Conservation (phyloP, 2,329 filamentous ascomycete genomes). For the Magnaporthales sp. region DNA sequence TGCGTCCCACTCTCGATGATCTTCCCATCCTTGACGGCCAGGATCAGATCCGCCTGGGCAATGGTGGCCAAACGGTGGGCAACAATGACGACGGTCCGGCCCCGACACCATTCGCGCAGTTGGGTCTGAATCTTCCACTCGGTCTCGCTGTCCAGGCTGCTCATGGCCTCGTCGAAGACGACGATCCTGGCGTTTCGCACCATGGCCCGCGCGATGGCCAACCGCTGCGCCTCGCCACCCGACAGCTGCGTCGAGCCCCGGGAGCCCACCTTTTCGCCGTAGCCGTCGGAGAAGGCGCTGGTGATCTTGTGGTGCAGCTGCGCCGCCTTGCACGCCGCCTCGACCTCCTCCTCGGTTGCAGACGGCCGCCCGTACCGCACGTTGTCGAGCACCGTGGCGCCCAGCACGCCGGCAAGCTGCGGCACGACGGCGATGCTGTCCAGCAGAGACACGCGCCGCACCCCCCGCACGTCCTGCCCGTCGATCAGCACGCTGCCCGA, state of each 20-base stretch:
- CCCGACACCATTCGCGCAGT: constrained; percentile 5
- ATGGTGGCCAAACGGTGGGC: constrained; percentile 65
- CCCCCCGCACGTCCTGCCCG: constrained; percentile 48
- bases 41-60: constrained; percentile 64
- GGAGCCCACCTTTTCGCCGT: constrained; percentile 38
- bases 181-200: constrained; percentile 8
- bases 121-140: constrained; percentile 9
- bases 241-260: constrained; percentile 35
- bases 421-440: constrained; percentile 54
- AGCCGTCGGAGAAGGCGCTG: constrained; percentile 43
- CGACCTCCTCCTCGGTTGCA: constrained; percentile 52
- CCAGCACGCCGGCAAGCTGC: constrained; percentile 56
- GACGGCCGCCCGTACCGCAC: constrained; percentile 52
- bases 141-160: constrained; percentile 9
- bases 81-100: constrained; percentile 37
- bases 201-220: constrained; percentile 36
- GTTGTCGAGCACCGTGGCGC: constrained; percentile 52
- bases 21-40: constrained; percentile 60
- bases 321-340: constrained; percentile 51
- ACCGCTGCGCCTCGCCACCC: constrained; percentile 40
- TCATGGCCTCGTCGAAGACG: constrained; percentile 11
- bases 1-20: constrained; percentile 67
- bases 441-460: constrained; percentile 49
- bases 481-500: constrained; percentile 47
- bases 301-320: constrained; percentile 55